A percentile compares a stretch with the other conserved stretches of the same genome.
Conservation (phyloP, 371 early-diverging fungal genomes). For the Catenaria anguillulae region DNA sequence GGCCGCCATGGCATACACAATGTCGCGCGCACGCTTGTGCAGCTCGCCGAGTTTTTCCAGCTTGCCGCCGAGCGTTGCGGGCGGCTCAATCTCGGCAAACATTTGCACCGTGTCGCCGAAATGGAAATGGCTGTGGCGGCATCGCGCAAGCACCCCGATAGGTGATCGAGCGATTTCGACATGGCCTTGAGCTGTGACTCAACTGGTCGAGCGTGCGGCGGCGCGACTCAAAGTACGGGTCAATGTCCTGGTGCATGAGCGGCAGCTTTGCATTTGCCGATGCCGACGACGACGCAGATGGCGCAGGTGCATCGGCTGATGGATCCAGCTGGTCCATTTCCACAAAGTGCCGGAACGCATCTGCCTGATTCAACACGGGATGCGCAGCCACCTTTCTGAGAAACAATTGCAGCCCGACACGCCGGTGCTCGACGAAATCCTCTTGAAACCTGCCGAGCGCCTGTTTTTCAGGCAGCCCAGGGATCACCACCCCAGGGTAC, state of each 20-base stretch:
- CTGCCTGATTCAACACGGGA: conserved; percentile 66
- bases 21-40: conserved; percentile 3
- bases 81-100: conserved; percentile 53
- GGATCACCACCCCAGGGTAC: conserved; percentile 82
- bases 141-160: conserved; percentile 23
- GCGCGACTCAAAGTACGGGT: conserved; percentile 61
- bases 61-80: not conserved
- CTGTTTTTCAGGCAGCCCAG: conserved; percentile 88
- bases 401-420: conserved; percentile 68
- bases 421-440: conserved; percentile 81
- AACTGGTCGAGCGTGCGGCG: conserved; percentile 54
- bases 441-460: conserved; percentile 81
- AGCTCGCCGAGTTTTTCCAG: not conserved
- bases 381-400: conserved; percentile 65
- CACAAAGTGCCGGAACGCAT: conserved; percentile 68
- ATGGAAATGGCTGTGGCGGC: conserved; percentile 57
- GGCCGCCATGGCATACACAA: not conserved
- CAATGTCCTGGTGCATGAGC: too few species aligned
- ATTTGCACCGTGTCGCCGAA: conserved; percentile 68
- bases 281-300: too few species aligned
- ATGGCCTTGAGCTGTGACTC: conserved; percentile 72
- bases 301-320: conserved; percentile 12
- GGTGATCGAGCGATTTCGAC: conserved; percentile 59
- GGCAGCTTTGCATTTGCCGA: conserved; percentile 18
- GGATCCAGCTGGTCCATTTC: conserved; percentile 52